Conservation (phyloP, 2,329 filamentous ascomycete species). For the Diaporthe australafricana region DNA sequence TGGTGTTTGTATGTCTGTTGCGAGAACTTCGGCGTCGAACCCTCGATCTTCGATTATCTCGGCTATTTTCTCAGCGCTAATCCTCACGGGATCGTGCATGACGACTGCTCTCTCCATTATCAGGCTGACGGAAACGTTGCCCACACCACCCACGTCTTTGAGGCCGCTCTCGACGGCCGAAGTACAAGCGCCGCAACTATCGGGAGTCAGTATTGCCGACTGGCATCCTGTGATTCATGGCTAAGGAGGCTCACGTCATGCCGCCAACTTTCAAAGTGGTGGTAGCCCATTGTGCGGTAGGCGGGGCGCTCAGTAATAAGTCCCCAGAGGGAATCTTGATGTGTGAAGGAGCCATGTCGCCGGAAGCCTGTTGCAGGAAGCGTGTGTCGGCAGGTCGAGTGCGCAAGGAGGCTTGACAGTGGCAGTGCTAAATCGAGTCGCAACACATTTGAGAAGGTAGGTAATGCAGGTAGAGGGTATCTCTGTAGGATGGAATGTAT, state of each 20-base stretch:
- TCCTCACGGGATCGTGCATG: conserved; percentile 82
- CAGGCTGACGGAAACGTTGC: conserved; percentile 89
- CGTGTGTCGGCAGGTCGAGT: background rate
- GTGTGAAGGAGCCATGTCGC: conserved; percentile 62
- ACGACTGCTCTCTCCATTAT: conserved; percentile 97
- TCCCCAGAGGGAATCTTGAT: conserved; percentile 60
- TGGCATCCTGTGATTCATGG: background rate
- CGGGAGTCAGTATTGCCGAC: conserved; percentile 50
- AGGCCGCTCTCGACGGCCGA: conserved; percentile 95
- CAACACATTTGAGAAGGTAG: conserved; percentile 26
- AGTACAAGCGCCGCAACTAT: conserved; percentile 91
- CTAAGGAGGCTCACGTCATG: conserved; percentile 72
- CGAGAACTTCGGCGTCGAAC: conserved; percentile 91
- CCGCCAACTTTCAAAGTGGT: conserved; percentile 92
- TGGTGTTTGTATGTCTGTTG: conserved; percentile 77
- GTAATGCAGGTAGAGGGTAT: conserved; percentile 19
- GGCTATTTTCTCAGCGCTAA: conserved; percentile 80
- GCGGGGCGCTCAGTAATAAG: conserved; percentile 49
- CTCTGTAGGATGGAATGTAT: conserved; percentile 5
- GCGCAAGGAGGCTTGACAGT: background rate
- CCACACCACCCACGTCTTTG: conserved; percentile 82
- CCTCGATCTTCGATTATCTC: conserved; percentile 93
- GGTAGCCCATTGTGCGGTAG: conserved; percentile 79
- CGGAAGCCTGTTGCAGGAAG: background rate
- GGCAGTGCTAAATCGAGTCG: conserved; percentile 26